phyloP scores from a whole-genome alignment of 768 basidiomycete species.

The Cytidiella melzeri region DNA sequence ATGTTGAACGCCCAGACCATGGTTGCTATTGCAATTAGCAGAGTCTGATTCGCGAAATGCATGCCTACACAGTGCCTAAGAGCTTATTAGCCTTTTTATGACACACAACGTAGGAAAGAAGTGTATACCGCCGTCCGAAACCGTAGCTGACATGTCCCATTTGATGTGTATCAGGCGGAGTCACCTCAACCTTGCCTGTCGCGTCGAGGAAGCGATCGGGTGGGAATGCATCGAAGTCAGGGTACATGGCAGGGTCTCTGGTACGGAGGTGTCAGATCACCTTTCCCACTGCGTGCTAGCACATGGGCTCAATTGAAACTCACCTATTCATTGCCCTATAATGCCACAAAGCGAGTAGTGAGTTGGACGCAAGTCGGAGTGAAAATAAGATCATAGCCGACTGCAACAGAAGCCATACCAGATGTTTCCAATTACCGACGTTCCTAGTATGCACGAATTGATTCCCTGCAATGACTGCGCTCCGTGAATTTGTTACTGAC shows the following conservation, averaged over 20 bases:
- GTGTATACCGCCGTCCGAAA: no score
- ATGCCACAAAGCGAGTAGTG: neutral
- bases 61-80: conserved; percentile 14
- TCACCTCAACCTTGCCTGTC: no score
- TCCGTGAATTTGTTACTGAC: conserved; percentile 35
- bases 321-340: neutral
- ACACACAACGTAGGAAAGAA: no score
- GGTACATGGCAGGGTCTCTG: conserved; percentile 13
- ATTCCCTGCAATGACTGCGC: neutral
- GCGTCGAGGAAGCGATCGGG: conserved; percentile 14
- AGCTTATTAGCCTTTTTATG: neutral
- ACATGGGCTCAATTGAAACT: neutral
- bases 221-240: conserved; percentile 13
- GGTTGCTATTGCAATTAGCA: conserved; percentile 15
- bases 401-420: conserved; percentile 30
- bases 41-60: conserved; percentile 9
- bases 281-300: neutral
- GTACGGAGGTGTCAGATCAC: neutral
- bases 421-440: conserved; percentile 47
- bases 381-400: neutral
- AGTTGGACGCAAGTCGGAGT: conserved; percentile 1
- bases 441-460: neutral
- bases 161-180: no score
- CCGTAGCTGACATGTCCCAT: no score
- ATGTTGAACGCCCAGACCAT: conserved; percentile 15